Evolutionary conservation across 2,329 filamentous ascomycete species (phyloP).

Genomic region (Colletotrichum chrysophilum): DNA sequence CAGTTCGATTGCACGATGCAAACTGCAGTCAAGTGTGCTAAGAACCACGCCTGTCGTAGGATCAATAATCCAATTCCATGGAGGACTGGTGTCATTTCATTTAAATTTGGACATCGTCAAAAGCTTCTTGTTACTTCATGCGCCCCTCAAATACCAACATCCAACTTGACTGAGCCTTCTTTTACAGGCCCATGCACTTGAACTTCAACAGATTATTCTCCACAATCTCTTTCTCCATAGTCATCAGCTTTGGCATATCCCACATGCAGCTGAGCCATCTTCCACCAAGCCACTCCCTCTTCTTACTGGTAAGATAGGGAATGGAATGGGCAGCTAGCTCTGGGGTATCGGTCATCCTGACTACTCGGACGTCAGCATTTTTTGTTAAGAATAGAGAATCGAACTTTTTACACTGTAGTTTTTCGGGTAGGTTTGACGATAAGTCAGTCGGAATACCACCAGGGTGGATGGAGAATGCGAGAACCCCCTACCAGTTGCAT

Average conservation of each 20-base stretch:
- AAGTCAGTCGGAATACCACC: conserved; percentile 42
- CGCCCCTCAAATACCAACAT: background rate
- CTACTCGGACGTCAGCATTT: background rate
- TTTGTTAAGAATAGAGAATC: rapidly evolving
- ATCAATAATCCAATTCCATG: rapidly evolving
- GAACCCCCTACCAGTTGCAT: conserved; percentile 35
- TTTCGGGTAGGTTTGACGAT: conserved; percentile 17
- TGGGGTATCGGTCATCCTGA: conserved; percentile 21
- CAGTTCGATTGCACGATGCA: background rate
- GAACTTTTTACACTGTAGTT: conserved; percentile 1
- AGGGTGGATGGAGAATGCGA: conserved; percentile 45
- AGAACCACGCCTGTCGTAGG: rapidly evolving
- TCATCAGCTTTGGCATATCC: conserved; percentile 12
- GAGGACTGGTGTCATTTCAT: background rate
- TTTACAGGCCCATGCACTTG: conserved; percentile 13
- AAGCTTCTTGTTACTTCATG: rapidly evolving
- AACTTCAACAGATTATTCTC: conserved; percentile 16
- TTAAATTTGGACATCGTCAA: rapidly evolving
- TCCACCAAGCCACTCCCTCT: conserved; percentile 16
- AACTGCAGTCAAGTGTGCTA: rapidly evolving
- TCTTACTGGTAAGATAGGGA: conserved; percentile 11
- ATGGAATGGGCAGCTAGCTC: conserved; percentile 20
- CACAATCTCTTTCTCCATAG: conserved; percentile 6
- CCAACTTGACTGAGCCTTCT: rapidly evolving
- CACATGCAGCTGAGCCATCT: conserved; percentile 23